Percentiles rank a stretch among this genome's conserved stretches.
phyloP scores from a whole-genome alignment of 2,329 filamentous ascomycete species.

The Phaeosphaeriaceae sp. region DNA sequence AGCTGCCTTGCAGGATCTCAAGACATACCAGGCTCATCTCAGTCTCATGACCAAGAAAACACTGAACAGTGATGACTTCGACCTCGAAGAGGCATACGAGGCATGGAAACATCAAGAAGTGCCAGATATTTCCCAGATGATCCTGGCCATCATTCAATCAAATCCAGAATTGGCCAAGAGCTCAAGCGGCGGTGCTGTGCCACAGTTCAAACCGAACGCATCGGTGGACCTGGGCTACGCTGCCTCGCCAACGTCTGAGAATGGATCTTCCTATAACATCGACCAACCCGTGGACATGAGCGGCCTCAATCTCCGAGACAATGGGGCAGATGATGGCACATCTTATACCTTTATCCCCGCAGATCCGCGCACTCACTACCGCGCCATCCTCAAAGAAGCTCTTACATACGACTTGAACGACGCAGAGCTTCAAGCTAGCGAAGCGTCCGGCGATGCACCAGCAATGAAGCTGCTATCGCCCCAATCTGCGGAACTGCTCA shows the following conservation, averaged over 20 bases:
- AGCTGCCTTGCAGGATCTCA: slow-evolving; percentile 87
- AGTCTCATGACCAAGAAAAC: slow-evolving; percentile 81
- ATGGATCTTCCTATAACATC: slow-evolving; percentile 61
- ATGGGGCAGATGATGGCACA: slow-evolving; percentile 61
- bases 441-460: slow-evolving; percentile 57
- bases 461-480: slow-evolving; percentile 71
- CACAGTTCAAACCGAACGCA: slow-evolving; percentile 60
- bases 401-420: slow-evolving; percentile 69
- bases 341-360: slow-evolving; percentile 90
- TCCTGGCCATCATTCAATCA: slow-evolving; percentile 86
- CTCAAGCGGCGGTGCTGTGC: slow-evolving; percentile 67
- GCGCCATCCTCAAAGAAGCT: slow-evolving; percentile 79
- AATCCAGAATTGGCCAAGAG: slow-evolving; percentile 86
- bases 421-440: slow-evolving; percentile 59
- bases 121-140: slow-evolving; percentile 88
- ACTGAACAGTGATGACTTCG: slow-evolving; percentile 85
- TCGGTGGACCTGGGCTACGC: slow-evolving; percentile 53
- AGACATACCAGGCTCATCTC: slow-evolving; percentile 89
- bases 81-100: slow-evolving; percentile 85
- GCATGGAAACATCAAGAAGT: slow-evolving; percentile 91
- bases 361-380: slow-evolving; percentile 83
- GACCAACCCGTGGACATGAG: slow-evolving; percentile 75
- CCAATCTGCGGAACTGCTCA: slow-evolving; percentile 81
- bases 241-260: slow-evolving; percentile 55
- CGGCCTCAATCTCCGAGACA: slow-evolving; percentile 67